Evolutionary conservation across 768 basidiomycete species (phyloP), one percentile per base, ranked within the genome.

Genomic region (Cystofilobasidium capitatum): DNA sequence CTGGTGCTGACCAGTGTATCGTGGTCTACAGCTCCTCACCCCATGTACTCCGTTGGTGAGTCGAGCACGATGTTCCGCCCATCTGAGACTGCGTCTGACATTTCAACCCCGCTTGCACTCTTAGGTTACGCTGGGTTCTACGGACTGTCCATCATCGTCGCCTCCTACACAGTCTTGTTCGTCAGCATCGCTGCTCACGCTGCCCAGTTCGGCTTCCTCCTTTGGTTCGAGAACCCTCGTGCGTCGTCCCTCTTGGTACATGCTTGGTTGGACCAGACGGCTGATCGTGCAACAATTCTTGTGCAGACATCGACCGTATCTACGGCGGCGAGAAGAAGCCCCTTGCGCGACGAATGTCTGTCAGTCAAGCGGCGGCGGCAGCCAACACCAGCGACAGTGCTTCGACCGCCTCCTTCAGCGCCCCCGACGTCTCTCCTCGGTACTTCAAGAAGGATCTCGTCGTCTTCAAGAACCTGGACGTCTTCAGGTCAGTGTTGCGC

Each of bases 171-270:
- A 5, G 92, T 97, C 13, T 80, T 99, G 16, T 97, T 97, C 73
- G 89, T 86, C 70, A 92, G 89, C 71, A 83, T 99, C n/a, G 86
- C 86, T 2, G 93, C 89, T 0, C 96, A 99, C 73, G 89, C 92
- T 0, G 88, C 89, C 22, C 96, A 99, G 73, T 99, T 99, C 76
- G 91, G 87, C 1, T 99, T 99, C 82, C 80, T 99, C 62, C 82
- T 92, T 20, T 86, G 86, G 77, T 98, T 99, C 73, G 96, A 98
- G 79, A 98, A 94, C 74, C 94, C 96, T 70, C 96, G 92, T 94
- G 74, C 75, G 90, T 81, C 6, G 16, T n/a, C 16, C 31, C n/a
- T 22, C 33, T 36, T n/a, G 24, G 12, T 17, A 26, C 20, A 29
- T 24, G 24, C 40, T 4, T 42, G 20, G 10, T 42, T 42, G 33